A percentile compares a stretch with the other conserved stretches of the same genome.
These are phyloP conservation scores for Cynara cardunculus DNA, from an alignment of 129 eudicot genomes.

Conservation along the genomic window DNA sequence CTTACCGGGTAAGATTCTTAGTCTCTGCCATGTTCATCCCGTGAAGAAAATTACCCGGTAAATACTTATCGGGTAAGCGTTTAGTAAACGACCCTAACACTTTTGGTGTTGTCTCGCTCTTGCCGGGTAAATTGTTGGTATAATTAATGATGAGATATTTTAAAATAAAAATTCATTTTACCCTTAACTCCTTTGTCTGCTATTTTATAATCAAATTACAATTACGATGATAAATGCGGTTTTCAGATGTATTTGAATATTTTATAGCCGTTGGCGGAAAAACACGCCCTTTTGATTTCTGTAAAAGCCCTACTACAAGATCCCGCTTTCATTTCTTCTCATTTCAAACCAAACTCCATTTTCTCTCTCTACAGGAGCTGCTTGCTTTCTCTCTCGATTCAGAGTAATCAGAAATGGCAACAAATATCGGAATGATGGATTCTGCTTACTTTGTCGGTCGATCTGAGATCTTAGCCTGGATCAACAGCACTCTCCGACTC, in stretches of 20 bases:
- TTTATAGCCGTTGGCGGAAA: neutral
- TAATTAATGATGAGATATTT: too few relatives aligned
- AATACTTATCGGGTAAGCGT: too few relatives aligned
- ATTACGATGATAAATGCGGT: too few relatives aligned
- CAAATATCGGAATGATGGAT: constrained; percentile 75
- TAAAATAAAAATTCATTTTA: too few relatives aligned
- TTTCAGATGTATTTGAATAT: neutral
- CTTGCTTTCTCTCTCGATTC: constrained; percentile 3
- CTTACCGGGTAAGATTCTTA: too few relatives aligned
- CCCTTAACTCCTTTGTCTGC: too few relatives aligned
- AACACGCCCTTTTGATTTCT: neutral
- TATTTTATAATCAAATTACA: too few relatives aligned
- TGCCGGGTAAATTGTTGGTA: too few relatives aligned
- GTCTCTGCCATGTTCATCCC: too few relatives aligned
- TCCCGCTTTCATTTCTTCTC: constrained; percentile 17
- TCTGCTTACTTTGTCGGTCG: constrained; percentile 65
- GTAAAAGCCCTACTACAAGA: neutral
- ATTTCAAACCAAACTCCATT: constrained; percentile 21
- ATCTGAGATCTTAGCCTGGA: constrained; percentile 64
- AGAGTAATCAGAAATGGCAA: constrained; percentile 41
- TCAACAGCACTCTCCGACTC: constrained; percentile 67
- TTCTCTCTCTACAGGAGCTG: neutral
- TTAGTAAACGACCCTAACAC: too few relatives aligned
- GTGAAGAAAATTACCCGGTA: too few relatives aligned
- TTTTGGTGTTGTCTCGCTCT: too few relatives aligned